Percentiles rank a stretch among this genome's conserved stretches.
These are phyloP conservation scores for Ramularia collo-cygni DNA, from an alignment of 2,329 filamentous ascomycete species.

Conservation along the genomic window DNA sequence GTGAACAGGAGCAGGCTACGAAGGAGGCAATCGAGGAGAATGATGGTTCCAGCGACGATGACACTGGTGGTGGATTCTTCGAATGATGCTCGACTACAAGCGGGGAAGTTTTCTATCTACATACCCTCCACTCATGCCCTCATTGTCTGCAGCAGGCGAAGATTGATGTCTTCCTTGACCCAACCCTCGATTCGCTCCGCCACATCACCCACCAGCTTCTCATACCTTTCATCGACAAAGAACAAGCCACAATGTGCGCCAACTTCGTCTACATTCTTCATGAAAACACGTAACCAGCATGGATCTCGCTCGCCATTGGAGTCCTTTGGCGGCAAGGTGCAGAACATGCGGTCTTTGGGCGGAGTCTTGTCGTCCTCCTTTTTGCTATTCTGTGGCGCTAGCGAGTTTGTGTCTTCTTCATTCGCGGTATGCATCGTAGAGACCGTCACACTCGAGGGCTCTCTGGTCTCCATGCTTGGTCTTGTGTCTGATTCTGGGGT, in stretches of 20 bases:
- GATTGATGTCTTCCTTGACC: slow-evolving; percentile 22
- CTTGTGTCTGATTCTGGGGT: slow-evolving; percentile 1
- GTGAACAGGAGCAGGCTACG: slow-evolving; percentile 5
- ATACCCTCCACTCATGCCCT: background rate
- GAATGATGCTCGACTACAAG: slow-evolving; percentile 16
- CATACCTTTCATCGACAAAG: slow-evolving; percentile 51
- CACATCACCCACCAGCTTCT: slow-evolving; percentile 32
- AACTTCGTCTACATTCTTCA: slow-evolving; percentile 79
- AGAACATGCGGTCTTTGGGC: slow-evolving; percentile 67
- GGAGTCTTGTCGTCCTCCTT: slow-evolving; percentile 21
- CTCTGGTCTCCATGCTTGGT: slow-evolving; percentile 3
- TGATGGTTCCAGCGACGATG: slow-evolving; percentile 24
- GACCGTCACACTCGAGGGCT: slow-evolving; percentile 1
- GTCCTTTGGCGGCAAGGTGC: slow-evolving; percentile 58
- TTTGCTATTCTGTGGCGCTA: slow-evolving; percentile 13
- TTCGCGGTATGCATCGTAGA: background rate
- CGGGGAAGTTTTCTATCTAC: no score
- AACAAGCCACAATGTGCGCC: slow-evolving; percentile 80
- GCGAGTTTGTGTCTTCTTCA: slow-evolving; percentile 4
- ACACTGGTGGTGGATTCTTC: slow-evolving; percentile 33
- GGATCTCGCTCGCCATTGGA: slow-evolving; percentile 54
- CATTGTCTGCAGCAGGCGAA: background rate
- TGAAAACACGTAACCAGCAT: slow-evolving; percentile 71
- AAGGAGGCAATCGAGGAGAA: slow-evolving; percentile 9
- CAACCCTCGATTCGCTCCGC: slow-evolving; percentile 31